phyloP scores from a whole-genome alignment of 768 basidiomycete species.

The Tylopilus plumbeoviolaceoides region DNA sequence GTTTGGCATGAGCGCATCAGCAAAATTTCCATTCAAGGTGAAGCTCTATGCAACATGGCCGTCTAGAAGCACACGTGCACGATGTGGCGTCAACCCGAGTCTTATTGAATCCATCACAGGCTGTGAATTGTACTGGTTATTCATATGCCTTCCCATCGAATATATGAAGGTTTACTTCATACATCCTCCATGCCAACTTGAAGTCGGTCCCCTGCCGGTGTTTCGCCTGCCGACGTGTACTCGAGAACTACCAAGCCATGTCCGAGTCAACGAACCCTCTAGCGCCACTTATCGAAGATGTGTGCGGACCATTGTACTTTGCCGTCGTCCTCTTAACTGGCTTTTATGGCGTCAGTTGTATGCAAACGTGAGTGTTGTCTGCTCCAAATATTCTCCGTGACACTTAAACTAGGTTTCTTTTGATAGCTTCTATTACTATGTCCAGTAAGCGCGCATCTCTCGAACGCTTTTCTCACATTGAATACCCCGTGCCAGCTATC shows the following conservation, averaged over 20 bases:
- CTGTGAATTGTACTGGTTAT: too few relatives aligned
- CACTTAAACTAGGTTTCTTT: background rate
- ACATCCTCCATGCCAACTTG: too few relatives aligned
- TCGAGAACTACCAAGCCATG: background rate
- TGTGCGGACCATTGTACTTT: conserved; percentile 1
- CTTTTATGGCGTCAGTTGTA: conserved; percentile 5
- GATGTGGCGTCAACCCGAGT: too few relatives aligned
- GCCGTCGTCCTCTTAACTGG: background rate
- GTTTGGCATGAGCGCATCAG: too few relatives aligned
- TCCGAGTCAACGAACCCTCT: background rate
- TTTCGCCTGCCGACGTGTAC: background rate
- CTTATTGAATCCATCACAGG: too few relatives aligned
- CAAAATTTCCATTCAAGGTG: too few relatives aligned
- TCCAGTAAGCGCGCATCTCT: background rate
- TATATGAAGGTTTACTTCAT: background rate
- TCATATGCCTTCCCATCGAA: background rate
- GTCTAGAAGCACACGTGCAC: too few relatives aligned
- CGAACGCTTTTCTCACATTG: background rate
- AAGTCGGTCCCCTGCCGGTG: too few relatives aligned
- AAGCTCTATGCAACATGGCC: too few relatives aligned
- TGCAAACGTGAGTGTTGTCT: conserved; percentile 8
- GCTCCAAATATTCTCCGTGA: too few relatives aligned
- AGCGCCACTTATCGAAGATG: background rate
- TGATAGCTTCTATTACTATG: conserved; percentile 9
- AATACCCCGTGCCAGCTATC: background rate